Base-by-base conservation (phyloP, 129 eudicot genomes). In the Flaveria trinervia region DNA sequence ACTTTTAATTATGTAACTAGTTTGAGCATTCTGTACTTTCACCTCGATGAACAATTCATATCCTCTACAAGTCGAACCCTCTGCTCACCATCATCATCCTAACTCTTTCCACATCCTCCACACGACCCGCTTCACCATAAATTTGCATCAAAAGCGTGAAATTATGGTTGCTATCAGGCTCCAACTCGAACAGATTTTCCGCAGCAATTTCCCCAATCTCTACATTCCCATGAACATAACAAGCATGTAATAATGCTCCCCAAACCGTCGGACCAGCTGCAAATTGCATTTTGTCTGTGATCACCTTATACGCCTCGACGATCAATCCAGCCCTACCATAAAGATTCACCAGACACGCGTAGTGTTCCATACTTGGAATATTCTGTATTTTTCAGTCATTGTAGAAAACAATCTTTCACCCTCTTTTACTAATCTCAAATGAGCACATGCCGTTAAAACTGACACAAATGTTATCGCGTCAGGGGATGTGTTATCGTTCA, bases 171-270 rank as follows among this genome's bases (percentile, higher is more conserved):
- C 79, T 85, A 81, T 90, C 98, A 7, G 92, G 84, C 68, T 93
- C 98, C 91, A 93, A 68, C 65, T 85, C 96, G 45, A 90, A 90
- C 77, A 88, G 81, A 66, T 8, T 71, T 41, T 72, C 73, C 1
- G 92, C 95, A 18, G 97, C 97, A 65, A 82, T 65, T 83, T 85
- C 91, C 18, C 89, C 97, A 28, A 87, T 81, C 12, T 84, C 92
- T 25, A 80, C 95, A 68, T 88, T 85, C 43, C 83, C 84, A 49
- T 86, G 84, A 83, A 90, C 86, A 79, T 60, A 90, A 77, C 95
- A 93, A 68, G 87, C 92, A 69, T 90, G 92, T 62, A 62, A 62
- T 3, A 93, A 85, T 2, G 98, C 95, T 64, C 98, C 98, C 98
- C 96, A 93, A 16, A 90, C 95, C 0, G 95, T 90, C 30, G 92